Evolutionary conservation across 352 stramenopile species (phyloP).

Genomic region (Pythium angustatum): DNA sequence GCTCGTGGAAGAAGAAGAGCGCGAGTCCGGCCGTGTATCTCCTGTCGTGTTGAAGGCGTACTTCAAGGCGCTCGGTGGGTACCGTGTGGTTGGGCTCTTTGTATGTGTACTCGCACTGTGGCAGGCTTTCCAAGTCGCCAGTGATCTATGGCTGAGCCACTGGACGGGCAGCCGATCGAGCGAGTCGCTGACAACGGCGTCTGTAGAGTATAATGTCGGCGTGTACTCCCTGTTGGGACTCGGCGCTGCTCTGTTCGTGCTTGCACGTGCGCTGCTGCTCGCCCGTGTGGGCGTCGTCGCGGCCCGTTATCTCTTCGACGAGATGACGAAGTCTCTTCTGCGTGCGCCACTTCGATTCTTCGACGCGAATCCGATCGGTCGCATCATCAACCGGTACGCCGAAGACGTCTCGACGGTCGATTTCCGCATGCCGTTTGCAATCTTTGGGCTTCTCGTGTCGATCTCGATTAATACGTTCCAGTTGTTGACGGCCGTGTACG

Average conservation of each 20-base stretch:
- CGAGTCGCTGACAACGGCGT: constrained; percentile 17
- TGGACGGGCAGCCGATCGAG: too few species aligned
- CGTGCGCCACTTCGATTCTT: constrained; percentile 86
- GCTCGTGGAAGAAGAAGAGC: constrained; percentile 44
- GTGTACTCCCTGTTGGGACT: constrained; percentile 30
- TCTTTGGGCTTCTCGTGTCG: constrained; percentile 41
- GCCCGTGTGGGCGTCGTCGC: constrained; percentile 29
- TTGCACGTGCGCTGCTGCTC: constrained; percentile 30
- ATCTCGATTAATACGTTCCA: constrained; percentile 52
- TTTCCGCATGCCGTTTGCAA: constrained; percentile 51
- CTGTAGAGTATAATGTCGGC: constrained; percentile 28
- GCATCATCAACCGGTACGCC: constrained; percentile 86
- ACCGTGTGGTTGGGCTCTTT: constrained; percentile 20
- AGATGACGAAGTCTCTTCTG: constrained; percentile 76
- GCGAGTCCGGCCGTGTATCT: constrained; percentile 41
- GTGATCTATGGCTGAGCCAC: constrained; percentile 28
- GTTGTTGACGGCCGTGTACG: background rate
- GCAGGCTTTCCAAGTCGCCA: constrained; percentile 35
- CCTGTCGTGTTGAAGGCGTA: constrained; percentile 39
- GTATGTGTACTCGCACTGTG: constrained; percentile 24
- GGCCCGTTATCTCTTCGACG: constrained; percentile 63
- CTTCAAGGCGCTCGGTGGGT: constrained; percentile 38
- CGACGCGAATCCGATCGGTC: constrained; percentile 82
- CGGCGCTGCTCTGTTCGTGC: constrained; percentile 30
- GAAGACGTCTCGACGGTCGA: constrained; percentile 89